Conservation (phyloP, 2,329 filamentous ascomycete genomes). For the Talaromyces sp. region DNA sequence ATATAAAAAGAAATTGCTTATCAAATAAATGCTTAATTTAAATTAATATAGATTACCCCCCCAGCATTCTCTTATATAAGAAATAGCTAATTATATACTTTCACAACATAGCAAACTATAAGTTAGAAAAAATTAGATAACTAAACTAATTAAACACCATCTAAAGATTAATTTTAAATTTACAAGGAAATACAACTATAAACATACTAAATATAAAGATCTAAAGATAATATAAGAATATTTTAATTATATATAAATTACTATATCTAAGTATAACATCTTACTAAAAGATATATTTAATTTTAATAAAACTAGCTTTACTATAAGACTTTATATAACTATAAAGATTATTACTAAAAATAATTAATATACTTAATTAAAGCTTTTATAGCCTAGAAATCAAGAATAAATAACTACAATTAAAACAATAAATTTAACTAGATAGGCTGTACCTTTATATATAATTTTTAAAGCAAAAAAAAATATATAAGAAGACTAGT, state of each 20-base stretch:
- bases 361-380: neutral
- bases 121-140: neutral
- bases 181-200: neutral
- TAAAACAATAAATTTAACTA: slow-evolving; percentile 1
- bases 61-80: neutral
- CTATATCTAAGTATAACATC: neutral
- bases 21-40: neutral
- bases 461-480: slow-evolving; percentile 15
- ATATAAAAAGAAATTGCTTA: neutral
- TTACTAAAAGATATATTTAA: neutral
- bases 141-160: neutral
- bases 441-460: slow-evolving; percentile 4
- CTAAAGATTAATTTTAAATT: neutral
- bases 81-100: slow-evolving; percentile 1
- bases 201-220: slow-evolving; percentile 3
- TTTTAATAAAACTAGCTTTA: slow-evolving; percentile 9
- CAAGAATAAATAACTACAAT: slow-evolving; percentile 16
- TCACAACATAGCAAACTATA: neutral
- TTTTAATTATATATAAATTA: slow-evolving; percentile 8
- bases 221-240: slow-evolving; percentile 3
- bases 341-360: slow-evolving; percentile 6
- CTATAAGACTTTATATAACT: slow-evolving; percentile 1
- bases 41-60: neutral
- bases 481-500: slow-evolving; percentile 8
- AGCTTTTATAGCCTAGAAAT: slow-evolving; percentile 15